phyloP scores from a whole-genome alignment of 257 asterid species.

The Solanum stenotomum region DNA sequence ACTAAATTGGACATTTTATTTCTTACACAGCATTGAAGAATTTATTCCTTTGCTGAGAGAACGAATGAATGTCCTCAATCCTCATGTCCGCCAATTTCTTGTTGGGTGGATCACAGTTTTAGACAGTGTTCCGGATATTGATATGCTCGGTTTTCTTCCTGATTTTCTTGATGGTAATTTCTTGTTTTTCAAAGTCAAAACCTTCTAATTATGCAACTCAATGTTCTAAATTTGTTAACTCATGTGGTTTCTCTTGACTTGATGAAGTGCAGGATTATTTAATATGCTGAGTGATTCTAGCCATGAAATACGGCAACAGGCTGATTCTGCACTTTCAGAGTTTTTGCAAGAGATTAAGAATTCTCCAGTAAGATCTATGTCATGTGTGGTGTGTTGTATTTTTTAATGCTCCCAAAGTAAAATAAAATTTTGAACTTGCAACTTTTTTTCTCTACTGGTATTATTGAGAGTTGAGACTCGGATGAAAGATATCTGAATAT shows the following conservation, averaged over 20 bases:
- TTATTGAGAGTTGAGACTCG: background rate
- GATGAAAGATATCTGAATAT: background rate
- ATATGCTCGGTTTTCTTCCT: slow-evolving; percentile 99
- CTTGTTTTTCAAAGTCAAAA: slow-evolving; percentile 7
- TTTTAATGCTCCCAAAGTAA: background rate
- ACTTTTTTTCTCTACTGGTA: background rate
- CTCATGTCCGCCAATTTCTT: slow-evolving; percentile 95
- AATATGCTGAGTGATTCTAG: slow-evolving; percentile 98
- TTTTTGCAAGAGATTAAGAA: slow-evolving; percentile 97
- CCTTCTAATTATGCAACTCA: background rate
- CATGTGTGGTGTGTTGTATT: background rate
- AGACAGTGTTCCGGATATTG: slow-evolving; percentile 98
- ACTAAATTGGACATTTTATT: background rate
- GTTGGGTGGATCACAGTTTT: slow-evolving; percentile 99
- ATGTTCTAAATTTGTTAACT: background rate
- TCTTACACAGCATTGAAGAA: slow-evolving; percentile 79
- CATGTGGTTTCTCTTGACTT: background rate
- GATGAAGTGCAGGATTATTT: slow-evolving; percentile 63
- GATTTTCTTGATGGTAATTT: slow-evolving; percentile 94
- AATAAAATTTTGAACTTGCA: background rate
- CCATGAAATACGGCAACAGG: slow-evolving; percentile 99
- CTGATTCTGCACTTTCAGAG: slow-evolving; percentile 98
- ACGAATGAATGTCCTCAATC: slow-evolving; percentile 93
- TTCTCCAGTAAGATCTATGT: slow-evolving; percentile 81
- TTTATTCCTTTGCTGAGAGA: slow-evolving; percentile 94